phyloP scores from a whole-genome alignment of 2,329 filamentous ascomycete species.

The Onygena corvina region DNA sequence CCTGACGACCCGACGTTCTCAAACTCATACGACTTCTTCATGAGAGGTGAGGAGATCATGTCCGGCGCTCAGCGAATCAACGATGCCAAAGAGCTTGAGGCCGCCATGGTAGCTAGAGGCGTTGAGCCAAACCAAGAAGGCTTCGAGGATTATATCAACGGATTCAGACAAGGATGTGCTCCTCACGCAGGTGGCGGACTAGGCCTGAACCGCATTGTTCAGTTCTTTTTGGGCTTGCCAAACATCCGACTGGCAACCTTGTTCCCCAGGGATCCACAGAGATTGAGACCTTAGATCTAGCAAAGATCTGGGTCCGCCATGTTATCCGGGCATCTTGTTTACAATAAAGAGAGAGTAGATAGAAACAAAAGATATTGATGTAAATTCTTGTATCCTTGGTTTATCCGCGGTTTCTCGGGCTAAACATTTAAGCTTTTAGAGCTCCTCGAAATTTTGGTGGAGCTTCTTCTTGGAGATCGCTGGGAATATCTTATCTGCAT shows the following conservation, averaged over 20 bases:
- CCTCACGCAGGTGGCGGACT: slow-evolving; percentile 55
- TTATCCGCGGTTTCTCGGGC: too few species aligned
- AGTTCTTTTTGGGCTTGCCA: slow-evolving; percentile 53
- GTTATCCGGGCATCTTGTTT: neutral
- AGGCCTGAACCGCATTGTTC: slow-evolving; percentile 54
- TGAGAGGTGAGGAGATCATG: slow-evolving; percentile 58
- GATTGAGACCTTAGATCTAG: slow-evolving; percentile 33
- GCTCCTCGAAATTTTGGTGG: too few species aligned
- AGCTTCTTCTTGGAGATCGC: too few species aligned
- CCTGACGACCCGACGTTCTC: slow-evolving; percentile 53
- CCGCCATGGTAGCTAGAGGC: slow-evolving; percentile 47
- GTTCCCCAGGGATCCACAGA: slow-evolving; percentile 53
- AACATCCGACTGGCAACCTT: slow-evolving; percentile 51
- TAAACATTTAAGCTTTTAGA: too few species aligned
- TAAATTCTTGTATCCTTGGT: too few species aligned
- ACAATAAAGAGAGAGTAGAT: neutral
- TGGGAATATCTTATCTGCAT: too few species aligned
- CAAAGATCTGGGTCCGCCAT: neutral
- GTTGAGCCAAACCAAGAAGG: slow-evolving; percentile 48
- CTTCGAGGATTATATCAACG: slow-evolving; percentile 52
- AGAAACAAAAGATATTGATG: neutral
- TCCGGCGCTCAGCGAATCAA: slow-evolving; percentile 56
- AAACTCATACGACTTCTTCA: slow-evolving; percentile 59
- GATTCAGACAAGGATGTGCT: slow-evolving; percentile 52
- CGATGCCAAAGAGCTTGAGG: slow-evolving; percentile 46